These are phyloP conservation scores for Neofusicoccum kwambonambiense DNA, from an alignment of 2,329 filamentous ascomycete genomes.

Conservation along the genomic window DNA sequence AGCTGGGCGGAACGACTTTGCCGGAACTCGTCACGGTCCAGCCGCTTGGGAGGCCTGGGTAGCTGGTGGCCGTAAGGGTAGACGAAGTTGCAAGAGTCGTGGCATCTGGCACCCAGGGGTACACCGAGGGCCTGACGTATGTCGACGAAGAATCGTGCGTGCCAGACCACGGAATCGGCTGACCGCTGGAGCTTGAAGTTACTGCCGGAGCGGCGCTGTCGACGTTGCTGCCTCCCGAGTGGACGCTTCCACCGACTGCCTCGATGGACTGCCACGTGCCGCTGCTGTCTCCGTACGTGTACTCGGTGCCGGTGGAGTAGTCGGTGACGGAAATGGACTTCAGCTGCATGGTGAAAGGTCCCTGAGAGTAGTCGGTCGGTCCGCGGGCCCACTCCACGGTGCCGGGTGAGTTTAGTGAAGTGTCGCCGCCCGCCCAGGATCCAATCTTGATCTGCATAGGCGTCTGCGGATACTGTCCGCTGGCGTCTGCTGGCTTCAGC, in stretches of 20 bases:
- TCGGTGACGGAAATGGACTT: conserved; percentile 75
- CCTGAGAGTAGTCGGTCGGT: conserved; percentile 75
- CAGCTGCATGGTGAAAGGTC: conserved; percentile 84
- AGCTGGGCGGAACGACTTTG: conserved; percentile 73
- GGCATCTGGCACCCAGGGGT: conserved; percentile 59
- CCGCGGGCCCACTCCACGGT: conserved; percentile 91
- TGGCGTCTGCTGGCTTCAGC: conserved; percentile 67
- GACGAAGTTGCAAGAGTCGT: conserved; percentile 52
- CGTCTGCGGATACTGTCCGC: conserved; percentile 84
- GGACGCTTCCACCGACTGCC: conserved; percentile 75
- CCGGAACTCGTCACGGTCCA: conserved; percentile 78
- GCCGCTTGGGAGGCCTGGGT: conserved; percentile 67
- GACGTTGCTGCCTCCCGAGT: conserved; percentile 58
- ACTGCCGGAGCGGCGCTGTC: conserved; percentile 56
- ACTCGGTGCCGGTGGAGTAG: conserved; percentile 87
- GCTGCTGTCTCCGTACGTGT: conserved; percentile 74
- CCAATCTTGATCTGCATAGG: conserved; percentile 95
- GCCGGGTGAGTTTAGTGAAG: conserved; percentile 75
- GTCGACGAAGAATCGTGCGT: conserved; percentile 59
- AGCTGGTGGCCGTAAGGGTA: conserved; percentile 45
- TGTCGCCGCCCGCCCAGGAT: conserved; percentile 86
- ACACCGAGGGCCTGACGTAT: conserved; percentile 56
- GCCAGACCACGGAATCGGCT: conserved; percentile 66
- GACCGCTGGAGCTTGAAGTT: conserved; percentile 60
- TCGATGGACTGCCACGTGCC: conserved; percentile 81